These are phyloP conservation scores for Diaporthe vexans DNA, from an alignment of 2,329 filamentous ascomycete species.

Conservation along the genomic window DNA sequence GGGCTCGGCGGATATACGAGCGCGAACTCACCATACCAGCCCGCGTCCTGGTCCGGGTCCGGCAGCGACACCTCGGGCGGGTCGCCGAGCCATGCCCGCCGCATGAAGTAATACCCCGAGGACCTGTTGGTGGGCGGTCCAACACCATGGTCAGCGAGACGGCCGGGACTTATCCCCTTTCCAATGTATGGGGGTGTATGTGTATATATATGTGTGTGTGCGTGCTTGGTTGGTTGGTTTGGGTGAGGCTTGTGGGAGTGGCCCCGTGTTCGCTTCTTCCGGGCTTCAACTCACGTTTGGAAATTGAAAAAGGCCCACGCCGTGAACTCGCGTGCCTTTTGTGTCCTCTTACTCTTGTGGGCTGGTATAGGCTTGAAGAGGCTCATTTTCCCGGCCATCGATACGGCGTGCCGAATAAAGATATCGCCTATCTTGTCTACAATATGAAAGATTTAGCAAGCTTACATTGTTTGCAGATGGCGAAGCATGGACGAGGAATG, in stretches of 20 bases:
- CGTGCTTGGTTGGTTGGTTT: not conserved
- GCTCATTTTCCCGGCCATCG: not conserved
- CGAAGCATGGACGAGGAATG: not conserved
- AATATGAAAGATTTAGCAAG: not conserved
- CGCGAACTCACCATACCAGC: constrained; percentile 4
- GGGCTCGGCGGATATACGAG: not conserved
- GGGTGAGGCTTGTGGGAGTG: not conserved
- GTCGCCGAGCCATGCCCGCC: constrained; percentile 4
- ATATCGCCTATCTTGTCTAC: constrained; percentile 16
- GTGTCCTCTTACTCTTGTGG: not conserved
- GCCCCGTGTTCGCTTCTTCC: too few relatives aligned
- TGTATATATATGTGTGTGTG: not conserved
- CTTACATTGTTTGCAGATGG: not conserved
- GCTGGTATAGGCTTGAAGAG: not conserved
- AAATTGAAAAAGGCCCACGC: constrained; percentile 20
- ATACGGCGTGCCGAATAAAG: not conserved
- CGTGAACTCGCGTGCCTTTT: not conserved
- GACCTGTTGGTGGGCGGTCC: not conserved
- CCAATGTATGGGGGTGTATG: too few relatives aligned
- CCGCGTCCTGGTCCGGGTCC: not conserved
- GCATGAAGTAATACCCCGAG: constrained; percentile 17
- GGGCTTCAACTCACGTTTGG: constrained; percentile 9
- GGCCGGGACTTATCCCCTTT: too few relatives aligned
- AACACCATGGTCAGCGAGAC: not conserved
- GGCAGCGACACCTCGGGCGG: not conserved